These are phyloP conservation scores for Catharanthus roseus DNA, from an alignment of 257 asterid species.

Conservation along the genomic window DNA sequence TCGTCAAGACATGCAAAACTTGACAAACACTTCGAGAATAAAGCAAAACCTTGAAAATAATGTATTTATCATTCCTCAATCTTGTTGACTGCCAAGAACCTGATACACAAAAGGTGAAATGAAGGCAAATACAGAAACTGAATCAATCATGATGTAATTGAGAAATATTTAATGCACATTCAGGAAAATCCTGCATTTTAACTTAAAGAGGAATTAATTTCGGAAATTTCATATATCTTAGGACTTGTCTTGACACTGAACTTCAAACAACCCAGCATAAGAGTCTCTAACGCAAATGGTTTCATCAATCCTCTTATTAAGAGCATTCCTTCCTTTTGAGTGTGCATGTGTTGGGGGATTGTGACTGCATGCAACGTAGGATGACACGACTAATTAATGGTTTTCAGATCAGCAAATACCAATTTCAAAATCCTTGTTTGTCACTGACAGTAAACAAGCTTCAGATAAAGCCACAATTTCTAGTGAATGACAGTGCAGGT, in stretches of 20 bases:
- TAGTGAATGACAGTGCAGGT: background rate
- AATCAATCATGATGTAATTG: background rate
- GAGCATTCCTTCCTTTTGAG: background rate
- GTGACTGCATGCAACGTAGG: background rate
- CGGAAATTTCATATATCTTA: background rate
- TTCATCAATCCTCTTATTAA: background rate
- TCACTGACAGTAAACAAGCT: background rate
- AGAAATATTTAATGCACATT: background rate
- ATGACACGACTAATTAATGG: background rate
- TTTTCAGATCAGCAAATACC: background rate
- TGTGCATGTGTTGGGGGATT: background rate
- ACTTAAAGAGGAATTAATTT: background rate
- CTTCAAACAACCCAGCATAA: background rate
- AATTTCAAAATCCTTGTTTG: background rate
- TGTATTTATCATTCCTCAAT: slow-evolving; percentile 9
- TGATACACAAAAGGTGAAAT: slow-evolving; percentile 11
- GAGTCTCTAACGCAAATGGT: background rate
- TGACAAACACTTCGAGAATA: slow-evolving; percentile 7
- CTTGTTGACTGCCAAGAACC: slow-evolving; percentile 11
- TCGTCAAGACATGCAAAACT: background rate
- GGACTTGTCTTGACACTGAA: background rate
- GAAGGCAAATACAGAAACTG: background rate
- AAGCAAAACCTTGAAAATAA: background rate
- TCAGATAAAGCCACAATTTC: background rate
- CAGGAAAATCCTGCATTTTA: background rate